These are phyloP conservation scores for Aspergillus bombycis DNA, from an alignment of 2,329 filamentous ascomycete genomes.

Conservation along the genomic window DNA sequence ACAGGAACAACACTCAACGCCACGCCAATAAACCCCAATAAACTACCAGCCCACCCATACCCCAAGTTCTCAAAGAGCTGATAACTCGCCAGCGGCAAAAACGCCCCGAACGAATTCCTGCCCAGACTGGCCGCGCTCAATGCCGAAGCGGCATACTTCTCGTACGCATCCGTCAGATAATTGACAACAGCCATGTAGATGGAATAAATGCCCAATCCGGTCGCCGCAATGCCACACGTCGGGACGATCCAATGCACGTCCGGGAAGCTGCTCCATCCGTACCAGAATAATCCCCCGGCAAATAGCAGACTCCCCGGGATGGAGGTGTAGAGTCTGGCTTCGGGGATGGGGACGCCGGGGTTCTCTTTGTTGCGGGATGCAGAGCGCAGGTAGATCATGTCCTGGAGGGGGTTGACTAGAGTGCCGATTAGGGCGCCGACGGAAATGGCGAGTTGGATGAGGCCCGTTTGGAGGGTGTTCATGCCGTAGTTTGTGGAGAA, in stretches of 20 bases:
- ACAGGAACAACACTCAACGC: slow-evolving; percentile 45
- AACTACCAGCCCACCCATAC: slow-evolving; percentile 47
- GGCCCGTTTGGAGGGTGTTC: slow-evolving; percentile 37
- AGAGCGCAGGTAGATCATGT: slow-evolving; percentile 31
- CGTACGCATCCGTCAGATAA: slow-evolving; percentile 53
- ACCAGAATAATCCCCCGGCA: slow-evolving; percentile 39
- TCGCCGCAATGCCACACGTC: slow-evolving; percentile 34
- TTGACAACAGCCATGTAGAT: slow-evolving; percentile 55
- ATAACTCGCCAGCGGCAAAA: slow-evolving; percentile 49
- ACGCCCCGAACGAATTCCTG: slow-evolving; percentile 50
- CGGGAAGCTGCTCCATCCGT: slow-evolving; percentile 35
- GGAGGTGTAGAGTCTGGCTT: slow-evolving; percentile 48
- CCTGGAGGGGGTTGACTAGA: slow-evolving; percentile 44
- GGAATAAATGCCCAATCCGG: slow-evolving; percentile 46
- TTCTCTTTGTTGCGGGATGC: slow-evolving; percentile 35
- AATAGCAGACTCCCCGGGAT: slow-evolving; percentile 45
- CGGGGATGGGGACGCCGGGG: slow-evolving; percentile 45
- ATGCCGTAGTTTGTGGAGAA: slow-evolving; percentile 44
- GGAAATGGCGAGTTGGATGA: slow-evolving; percentile 47
- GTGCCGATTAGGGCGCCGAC: slow-evolving; percentile 48
- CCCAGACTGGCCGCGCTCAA: slow-evolving; percentile 51
- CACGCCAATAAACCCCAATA: slow-evolving; percentile 49
- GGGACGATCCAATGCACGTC: slow-evolving; percentile 40
- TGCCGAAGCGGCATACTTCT: slow-evolving; percentile 52
- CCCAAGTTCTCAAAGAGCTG: slow-evolving; percentile 45